Evolutionary conservation across 1,284 basidiomycete genomes (phyloP).

Genomic region (Ganoderma lingzhi): DNA sequence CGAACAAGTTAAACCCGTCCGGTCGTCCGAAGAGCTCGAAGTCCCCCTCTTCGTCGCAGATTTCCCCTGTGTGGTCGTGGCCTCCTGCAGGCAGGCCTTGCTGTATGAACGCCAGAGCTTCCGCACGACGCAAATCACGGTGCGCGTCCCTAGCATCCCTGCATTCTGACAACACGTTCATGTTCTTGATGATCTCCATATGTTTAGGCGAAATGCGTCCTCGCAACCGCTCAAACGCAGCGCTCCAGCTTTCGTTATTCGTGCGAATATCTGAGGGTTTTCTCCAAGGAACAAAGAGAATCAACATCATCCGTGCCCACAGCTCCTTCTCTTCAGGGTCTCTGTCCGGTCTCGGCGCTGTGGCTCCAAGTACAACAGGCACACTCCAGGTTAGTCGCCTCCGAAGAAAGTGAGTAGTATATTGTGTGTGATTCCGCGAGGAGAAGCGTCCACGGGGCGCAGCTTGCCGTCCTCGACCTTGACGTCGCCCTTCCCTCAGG

Average conservation of each 20-base stretch:
- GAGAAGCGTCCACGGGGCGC: not conserved
- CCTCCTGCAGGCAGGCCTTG: no score
- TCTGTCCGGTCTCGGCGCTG: not conserved
- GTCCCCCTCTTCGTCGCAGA: not conserved
- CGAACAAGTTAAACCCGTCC: no score
- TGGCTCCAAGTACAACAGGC: not conserved
- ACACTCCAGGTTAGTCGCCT: not conserved
- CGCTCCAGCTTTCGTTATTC: not conserved
- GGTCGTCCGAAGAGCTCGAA: not conserved
- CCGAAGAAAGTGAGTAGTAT: not conserved
- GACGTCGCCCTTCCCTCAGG: not conserved
- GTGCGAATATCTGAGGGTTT: not conserved
- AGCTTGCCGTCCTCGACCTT: not conserved
- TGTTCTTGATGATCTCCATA: not conserved
- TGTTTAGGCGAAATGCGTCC: not conserved
- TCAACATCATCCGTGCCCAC: not conserved
- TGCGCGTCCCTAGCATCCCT: not conserved
- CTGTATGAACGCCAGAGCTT: no score
- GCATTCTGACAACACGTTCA: not conserved
- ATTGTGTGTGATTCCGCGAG: not conserved
- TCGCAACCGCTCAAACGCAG: not conserved
- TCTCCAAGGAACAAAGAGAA: not conserved
- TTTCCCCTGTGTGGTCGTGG: no score
- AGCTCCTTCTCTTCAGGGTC: not conserved
- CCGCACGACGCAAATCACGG: no score